Percentiles rank a stretch among this genome's conserved stretches.
Evolutionary conservation across 495 filamentous ascomycete genomes (phyloP).

Genomic region (Xylaria acuta): DNA sequence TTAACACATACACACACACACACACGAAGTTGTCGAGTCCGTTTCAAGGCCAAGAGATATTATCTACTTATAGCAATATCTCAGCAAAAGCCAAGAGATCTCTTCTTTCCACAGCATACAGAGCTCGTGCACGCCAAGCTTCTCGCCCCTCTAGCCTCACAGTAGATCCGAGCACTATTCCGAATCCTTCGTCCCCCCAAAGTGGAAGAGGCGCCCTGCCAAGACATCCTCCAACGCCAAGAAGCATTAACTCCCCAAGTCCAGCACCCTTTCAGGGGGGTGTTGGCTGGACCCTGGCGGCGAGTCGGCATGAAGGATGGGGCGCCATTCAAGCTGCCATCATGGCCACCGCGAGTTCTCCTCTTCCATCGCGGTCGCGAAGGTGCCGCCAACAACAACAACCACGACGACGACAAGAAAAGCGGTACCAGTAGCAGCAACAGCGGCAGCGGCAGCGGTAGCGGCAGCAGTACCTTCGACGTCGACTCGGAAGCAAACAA

Average conservation of each 20-base stretch:
- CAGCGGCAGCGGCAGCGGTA: background rate
- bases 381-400: background rate
- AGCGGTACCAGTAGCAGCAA: background rate
- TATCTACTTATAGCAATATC: background rate
- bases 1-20: background rate
- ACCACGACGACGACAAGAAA: background rate
- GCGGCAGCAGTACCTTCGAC: background rate
- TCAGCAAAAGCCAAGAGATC: conserved; percentile 23
- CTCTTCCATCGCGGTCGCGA: conserved; percentile 8
- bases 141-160: background rate
- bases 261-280: background rate
- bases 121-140: conserved; percentile 3
- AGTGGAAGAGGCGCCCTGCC: conserved; percentile 1
- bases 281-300: background rate
- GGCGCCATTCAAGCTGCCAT: conserved; percentile 17
- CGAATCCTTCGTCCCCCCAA: background rate
- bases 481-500: conserved; percentile 11
- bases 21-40: background rate
- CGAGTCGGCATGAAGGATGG: conserved; percentile 25
- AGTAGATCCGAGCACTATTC: background rate
- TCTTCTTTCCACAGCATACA: background rate
- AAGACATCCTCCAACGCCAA: conserved; percentile 18
- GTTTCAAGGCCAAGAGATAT: conserved; percentile 8
- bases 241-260: background rate
- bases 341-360: conserved; percentile 22